phyloP scores from a whole-genome alignment of 306 rosid species.

The Cicer pinnatifidum region DNA sequence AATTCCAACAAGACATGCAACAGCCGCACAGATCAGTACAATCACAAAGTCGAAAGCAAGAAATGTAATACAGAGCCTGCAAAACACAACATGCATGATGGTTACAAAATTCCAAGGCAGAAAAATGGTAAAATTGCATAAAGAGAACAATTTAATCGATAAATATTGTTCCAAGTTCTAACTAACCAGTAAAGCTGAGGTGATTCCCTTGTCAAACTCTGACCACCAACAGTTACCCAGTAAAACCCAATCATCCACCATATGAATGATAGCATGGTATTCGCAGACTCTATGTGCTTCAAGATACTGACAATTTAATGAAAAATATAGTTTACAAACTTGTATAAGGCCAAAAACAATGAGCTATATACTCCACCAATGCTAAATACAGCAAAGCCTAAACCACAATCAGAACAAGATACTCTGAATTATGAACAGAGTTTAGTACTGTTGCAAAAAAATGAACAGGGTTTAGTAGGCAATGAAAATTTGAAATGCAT shows the following conservation, averaged over 20 bases:
- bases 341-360: slow-evolving; percentile 11
- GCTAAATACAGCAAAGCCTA: slow-evolving; percentile 23
- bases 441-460: background rate
- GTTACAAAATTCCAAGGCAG: slow-evolving; percentile 27
- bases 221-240: slow-evolving; percentile 85
- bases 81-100: slow-evolving; percentile 40
- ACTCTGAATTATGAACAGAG: slow-evolving; percentile 32
- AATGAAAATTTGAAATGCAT: slow-evolving; percentile 30
- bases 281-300: slow-evolving; percentile 69
- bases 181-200: slow-evolving; percentile 90
- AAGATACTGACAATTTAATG: slow-evolving; percentile 53
- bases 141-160: slow-evolving; percentile 20
- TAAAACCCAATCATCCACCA: slow-evolving; percentile 95
- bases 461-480: slow-evolving; percentile 2
- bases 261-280: slow-evolving; percentile 68
- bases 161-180: slow-evolving; percentile 25
- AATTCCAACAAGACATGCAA: slow-evolving; percentile 81
- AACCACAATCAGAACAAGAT: slow-evolving; percentile 10
- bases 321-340: slow-evolving; percentile 19
- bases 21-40: slow-evolving; percentile 70
- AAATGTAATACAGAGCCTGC: slow-evolving; percentile 88
- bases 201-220: slow-evolving; percentile 59
- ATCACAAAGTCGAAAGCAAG: slow-evolving; percentile 76
- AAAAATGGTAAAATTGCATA: background rate
- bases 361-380: slow-evolving; percentile 18